Evolutionary conservation across 169 alveolate species (phyloP).

Genomic region (Plasmodium yoelii): DNA sequence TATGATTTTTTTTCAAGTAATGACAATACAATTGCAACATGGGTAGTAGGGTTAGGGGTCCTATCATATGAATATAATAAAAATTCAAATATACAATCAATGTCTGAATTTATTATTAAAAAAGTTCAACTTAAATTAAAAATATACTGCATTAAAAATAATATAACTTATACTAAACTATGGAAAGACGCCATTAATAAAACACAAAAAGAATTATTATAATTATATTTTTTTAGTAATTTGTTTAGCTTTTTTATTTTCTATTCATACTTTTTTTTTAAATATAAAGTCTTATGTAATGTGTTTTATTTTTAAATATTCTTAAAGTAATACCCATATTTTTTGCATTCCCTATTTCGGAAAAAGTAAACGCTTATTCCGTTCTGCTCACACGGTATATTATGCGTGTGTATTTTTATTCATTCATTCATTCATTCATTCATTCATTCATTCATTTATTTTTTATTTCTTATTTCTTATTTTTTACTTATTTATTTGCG

Average conservation of each 20-base stretch:
- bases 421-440: too few relatives aligned
- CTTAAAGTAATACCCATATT: too few relatives aligned
- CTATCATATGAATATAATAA: constrained; percentile 40
- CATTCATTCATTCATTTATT: too few relatives aligned
- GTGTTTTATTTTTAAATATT: too few relatives aligned
- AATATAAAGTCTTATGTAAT: background rate
- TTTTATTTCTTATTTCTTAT: too few relatives aligned
- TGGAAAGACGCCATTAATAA: constrained; percentile 62
- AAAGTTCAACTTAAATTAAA: constrained; percentile 49
- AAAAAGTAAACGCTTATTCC: too few relatives aligned
- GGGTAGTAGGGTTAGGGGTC: constrained; percentile 66
- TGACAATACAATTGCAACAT: constrained; percentile 36
- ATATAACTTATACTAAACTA: constrained; percentile 37
- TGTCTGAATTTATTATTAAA: constrained; percentile 59
- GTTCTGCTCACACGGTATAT: too few relatives aligned
- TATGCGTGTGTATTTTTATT: too few relatives aligned
- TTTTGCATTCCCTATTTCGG: too few relatives aligned
- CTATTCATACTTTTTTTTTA: background rate
- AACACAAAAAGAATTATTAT: constrained; percentile 23
- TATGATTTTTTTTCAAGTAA: constrained; percentile 69
- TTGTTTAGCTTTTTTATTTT: background rate
- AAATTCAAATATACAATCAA: constrained; percentile 47
- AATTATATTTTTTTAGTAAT: background rate
- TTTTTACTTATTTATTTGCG: too few relatives aligned
- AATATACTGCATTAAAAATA: constrained; percentile 40